Conservation (phyloP, 2,329 filamentous ascomycete species). For the Trichoderma sp. region DNA sequence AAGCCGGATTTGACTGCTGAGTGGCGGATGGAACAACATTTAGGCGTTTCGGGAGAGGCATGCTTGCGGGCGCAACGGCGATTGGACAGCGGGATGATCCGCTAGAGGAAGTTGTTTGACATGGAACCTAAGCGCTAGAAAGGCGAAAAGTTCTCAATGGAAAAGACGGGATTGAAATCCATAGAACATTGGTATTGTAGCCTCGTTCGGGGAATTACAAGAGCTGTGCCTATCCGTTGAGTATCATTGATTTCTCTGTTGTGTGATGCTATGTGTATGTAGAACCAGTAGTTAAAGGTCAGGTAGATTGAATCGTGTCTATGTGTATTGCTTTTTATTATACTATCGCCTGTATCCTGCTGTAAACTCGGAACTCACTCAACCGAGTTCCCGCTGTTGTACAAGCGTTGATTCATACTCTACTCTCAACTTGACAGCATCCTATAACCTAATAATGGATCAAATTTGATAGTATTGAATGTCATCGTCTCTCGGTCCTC, state of each 20-base stretch:
- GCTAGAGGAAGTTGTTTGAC: not conserved
- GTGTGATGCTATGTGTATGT: not conserved
- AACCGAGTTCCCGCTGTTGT: not conserved
- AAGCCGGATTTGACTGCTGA: not conserved
- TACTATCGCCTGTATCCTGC: not conserved
- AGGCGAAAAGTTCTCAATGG: not conserved
- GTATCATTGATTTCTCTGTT: not conserved
- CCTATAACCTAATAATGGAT: not conserved
- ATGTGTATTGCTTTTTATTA: not conserved
- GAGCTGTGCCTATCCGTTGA: not conserved
- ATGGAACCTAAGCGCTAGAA: not conserved
- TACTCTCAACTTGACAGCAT: not conserved
- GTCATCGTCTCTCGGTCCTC: not conserved
- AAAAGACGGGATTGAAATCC: not conserved
- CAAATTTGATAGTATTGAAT: not conserved
- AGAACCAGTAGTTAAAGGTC: too few relatives aligned
- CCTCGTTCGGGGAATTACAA: not conserved
- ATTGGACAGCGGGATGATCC: slow-evolving; percentile 9
- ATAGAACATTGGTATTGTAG: not conserved
- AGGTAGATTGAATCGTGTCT: not conserved
- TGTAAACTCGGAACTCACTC: not conserved
- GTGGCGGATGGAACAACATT: slow-evolving; percentile 3
- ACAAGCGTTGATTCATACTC: not conserved
- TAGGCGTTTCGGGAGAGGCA: slow-evolving; percentile 4
- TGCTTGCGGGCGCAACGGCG: slow-evolving; percentile 1